Percentiles rank a stretch among this genome's conserved stretches.
Conservation (phyloP, 2,329 filamentous ascomycete genomes). For the Aspergillus novoparasiticus region DNA sequence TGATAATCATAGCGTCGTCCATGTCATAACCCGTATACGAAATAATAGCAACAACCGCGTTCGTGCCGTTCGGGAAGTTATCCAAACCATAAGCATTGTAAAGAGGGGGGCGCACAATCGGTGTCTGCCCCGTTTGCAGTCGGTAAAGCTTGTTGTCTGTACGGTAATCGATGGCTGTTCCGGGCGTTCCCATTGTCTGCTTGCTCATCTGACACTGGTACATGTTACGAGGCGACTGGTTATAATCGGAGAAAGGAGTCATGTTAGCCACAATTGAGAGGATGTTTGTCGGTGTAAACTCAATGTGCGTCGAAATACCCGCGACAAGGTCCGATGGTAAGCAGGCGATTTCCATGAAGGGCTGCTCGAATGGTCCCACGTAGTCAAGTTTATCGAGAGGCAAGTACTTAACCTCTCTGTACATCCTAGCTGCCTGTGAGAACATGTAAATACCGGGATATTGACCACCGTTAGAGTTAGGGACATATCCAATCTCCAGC, state of each 20-base stretch:
- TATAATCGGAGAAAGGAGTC: slow-evolving; percentile 98
- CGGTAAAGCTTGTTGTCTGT: slow-evolving; percentile 98
- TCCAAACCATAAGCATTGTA: slow-evolving; percentile 97
- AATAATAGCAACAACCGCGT: slow-evolving; percentile 94
- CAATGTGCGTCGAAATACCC: slow-evolving; percentile 90
- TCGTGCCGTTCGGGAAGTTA: slow-evolving; percentile 96
- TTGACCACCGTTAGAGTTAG: slow-evolving; percentile 84
- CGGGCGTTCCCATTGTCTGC: slow-evolving; percentile 97
- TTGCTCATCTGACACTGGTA: slow-evolving; percentile 99
- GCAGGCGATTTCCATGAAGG: slow-evolving; percentile 96
- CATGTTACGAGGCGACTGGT: slow-evolving; percentile 98
- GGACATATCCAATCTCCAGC: slow-evolving; percentile 90
- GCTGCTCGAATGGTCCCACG: slow-evolving; percentile 92
- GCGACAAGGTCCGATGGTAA: slow-evolving; percentile 83
- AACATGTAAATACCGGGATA: slow-evolving; percentile 96
- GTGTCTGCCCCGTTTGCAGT: slow-evolving; percentile 93
- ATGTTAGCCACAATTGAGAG: slow-evolving; percentile 97
- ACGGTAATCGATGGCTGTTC: slow-evolving; percentile 78
- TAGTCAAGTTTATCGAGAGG: slow-evolving; percentile 83
- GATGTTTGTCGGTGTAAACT: slow-evolving; percentile 93
- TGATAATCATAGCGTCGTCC: slow-evolving; percentile 99
- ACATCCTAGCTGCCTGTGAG: slow-evolving; percentile 81
- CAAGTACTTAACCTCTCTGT: slow-evolving; percentile 88
- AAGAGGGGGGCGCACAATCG: slow-evolving; percentile 85
- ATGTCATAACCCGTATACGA: slow-evolving; percentile 99